phyloP scores from a whole-genome alignment of 2,329 filamentous ascomycete genomes.

The Stachybotrys chartarum region DNA sequence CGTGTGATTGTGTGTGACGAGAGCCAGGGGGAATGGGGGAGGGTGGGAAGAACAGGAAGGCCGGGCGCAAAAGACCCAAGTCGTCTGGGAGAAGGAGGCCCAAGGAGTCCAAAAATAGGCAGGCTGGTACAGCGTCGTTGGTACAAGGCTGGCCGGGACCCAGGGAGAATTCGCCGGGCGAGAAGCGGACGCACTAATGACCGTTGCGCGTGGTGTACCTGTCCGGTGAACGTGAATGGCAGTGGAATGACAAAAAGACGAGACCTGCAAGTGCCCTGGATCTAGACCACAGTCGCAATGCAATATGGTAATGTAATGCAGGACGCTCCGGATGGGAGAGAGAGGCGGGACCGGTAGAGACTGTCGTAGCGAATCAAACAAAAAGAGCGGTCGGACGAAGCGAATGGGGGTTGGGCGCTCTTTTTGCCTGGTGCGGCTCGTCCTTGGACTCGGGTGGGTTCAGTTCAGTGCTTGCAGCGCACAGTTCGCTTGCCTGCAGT shows the following conservation, averaged over 20 bases:
- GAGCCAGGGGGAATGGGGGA: neutral
- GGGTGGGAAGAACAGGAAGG: neutral
- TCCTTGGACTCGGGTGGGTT: neutral
- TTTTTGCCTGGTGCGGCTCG: neutral
- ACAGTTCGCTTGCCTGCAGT: neutral
- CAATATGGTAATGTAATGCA: neutral
- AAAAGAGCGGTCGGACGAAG: neutral
- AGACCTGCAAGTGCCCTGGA: neutral
- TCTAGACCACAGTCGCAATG: neutral
- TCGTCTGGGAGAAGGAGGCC: neutral
- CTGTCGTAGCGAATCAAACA: neutral
- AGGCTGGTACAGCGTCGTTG: neutral
- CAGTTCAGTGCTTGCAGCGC: neutral
- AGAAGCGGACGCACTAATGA: neutral
- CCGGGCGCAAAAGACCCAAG: neutral
- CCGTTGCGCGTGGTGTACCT: neutral
- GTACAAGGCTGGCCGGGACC: neutral
- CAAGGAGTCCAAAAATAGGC: neutral
- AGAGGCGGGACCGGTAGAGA: neutral
- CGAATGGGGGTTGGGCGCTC: neutral
- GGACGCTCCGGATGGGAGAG: neutral
- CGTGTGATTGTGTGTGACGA: neutral
- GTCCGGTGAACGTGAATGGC: too few species aligned
- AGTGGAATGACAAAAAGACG: too few species aligned
- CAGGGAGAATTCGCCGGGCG: neutral